A percentile compares a stretch with the other conserved stretches of the same genome.
Conservation (phyloP, 2,329 filamentous ascomycete genomes). For the Venturiaceae sp. region DNA sequence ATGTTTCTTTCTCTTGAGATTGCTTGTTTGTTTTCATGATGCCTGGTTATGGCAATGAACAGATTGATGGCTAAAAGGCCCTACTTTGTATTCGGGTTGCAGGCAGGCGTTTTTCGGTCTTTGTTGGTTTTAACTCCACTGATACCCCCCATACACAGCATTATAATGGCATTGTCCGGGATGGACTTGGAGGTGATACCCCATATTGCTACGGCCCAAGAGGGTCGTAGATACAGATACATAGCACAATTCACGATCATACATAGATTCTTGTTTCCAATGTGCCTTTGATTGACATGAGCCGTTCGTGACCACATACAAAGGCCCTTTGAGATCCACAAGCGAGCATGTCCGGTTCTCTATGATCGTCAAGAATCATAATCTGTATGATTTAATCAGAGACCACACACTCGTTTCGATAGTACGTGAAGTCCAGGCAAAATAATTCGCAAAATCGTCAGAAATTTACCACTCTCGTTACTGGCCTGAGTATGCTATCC, state of each 20-base stretch:
- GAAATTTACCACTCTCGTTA: no score
- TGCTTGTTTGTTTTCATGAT: no score
- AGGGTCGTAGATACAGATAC: not conserved
- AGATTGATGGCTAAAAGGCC: not conserved
- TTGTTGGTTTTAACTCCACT: not conserved
- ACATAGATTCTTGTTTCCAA: not conserved
- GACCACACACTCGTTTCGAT: no score
- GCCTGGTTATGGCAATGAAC: not conserved
- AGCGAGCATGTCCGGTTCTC: no score
- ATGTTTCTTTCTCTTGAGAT: not conserved
- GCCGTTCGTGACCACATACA: no score
- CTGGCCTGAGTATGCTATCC: no score
- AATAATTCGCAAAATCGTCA: no score
- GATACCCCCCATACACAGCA: constrained; percentile 5
- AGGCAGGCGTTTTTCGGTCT: not conserved
- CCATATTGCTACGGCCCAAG: not conserved
- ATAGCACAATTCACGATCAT: not conserved
- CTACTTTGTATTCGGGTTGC: not conserved
- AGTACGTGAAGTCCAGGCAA: no score
- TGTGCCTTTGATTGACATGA: not conserved
- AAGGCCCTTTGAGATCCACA: no score
- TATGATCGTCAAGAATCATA: no score
- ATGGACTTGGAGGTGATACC: not conserved
- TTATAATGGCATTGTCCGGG: not conserved
- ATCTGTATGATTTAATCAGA: no score